A percentile compares a stretch with the other conserved stretches of the same genome.
phyloP scores from a whole-genome alignment of 768 basidiomycete species.

The Collybia mongolica region DNA sequence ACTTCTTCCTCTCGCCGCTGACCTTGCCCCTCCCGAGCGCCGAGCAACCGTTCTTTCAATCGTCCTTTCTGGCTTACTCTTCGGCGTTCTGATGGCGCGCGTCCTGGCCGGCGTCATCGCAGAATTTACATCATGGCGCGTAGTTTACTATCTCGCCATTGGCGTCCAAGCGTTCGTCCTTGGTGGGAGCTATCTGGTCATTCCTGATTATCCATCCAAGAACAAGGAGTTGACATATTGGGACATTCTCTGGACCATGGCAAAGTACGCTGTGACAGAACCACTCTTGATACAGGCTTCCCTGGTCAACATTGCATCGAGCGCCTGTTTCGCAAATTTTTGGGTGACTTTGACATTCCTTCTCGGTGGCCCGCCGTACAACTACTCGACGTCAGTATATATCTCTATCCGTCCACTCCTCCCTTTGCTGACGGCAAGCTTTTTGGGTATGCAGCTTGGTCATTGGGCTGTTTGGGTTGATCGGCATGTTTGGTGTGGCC shows the following conservation, averaged over 20 bases:
- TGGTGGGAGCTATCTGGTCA: conserved; percentile 53
- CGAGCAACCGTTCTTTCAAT: conserved; percentile 78
- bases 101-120: conserved; percentile 76
- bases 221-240: conserved; percentile 63
- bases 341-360: conserved; percentile 84
- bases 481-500: conserved; percentile 71
- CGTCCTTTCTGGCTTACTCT: conserved; percentile 62
- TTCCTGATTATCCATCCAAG: conserved; percentile 87
- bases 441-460: conserved; percentile 28
- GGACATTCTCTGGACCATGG: conserved; percentile 75
- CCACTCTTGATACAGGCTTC: conserved; percentile 72
- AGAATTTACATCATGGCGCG: conserved; percentile 67
- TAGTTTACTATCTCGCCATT: conserved; percentile 77
- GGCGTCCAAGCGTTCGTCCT: conserved; percentile 65
- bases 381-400: conserved; percentile 65
- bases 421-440: neutral
- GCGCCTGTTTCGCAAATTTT: conserved; percentile 57
- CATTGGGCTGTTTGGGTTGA: conserved; percentile 74
- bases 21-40: conserved; percentile 73
- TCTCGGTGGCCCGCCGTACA: conserved; percentile 72
- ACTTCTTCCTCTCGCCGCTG: conserved; percentile 75
- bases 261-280: conserved; percentile 71
- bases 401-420: neutral
- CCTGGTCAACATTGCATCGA: conserved; percentile 59
- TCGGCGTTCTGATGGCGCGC: conserved; percentile 74